A percentile compares a stretch with the other conserved stretches of the same genome.
Conservation (phyloP, 2,329 filamentous ascomycete species). For the Aspergillus eucalypticola region DNA sequence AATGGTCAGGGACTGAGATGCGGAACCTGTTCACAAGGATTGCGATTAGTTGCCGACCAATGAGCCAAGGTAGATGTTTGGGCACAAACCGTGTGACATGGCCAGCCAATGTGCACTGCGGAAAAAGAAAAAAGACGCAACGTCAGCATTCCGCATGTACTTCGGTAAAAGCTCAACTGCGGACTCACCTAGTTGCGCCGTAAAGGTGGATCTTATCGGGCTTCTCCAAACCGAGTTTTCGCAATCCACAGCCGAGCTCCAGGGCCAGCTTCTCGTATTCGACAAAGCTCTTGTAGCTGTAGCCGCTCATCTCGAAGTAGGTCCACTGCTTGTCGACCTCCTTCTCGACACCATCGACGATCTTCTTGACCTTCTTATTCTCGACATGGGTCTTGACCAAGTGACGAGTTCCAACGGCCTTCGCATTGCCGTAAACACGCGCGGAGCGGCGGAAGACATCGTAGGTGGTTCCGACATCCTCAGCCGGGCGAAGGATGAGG, state of each 20-base stretch:
- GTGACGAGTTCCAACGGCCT: conserved; percentile 69
- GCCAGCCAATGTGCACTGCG: conserved; percentile 77
- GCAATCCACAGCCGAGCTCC: conserved; percentile 70
- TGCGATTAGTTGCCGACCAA: background rate
- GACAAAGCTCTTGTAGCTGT: conserved; percentile 73
- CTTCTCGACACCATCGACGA: conserved; percentile 74
- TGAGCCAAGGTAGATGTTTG: background rate
- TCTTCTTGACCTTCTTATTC: conserved; percentile 86
- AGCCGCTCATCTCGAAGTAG: conserved; percentile 80
- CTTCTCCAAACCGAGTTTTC: conserved; percentile 69
- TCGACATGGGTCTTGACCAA: conserved; percentile 78
- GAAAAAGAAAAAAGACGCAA: conserved; percentile 1
- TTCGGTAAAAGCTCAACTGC: background rate
- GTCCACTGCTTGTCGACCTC: conserved; percentile 90
- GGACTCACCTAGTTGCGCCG: conserved; percentile 71
- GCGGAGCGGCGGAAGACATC: conserved; percentile 74
- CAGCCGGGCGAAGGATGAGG: conserved; percentile 65
- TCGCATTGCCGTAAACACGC: conserved; percentile 61
- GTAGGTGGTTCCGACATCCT: conserved; percentile 73
- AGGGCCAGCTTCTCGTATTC: conserved; percentile 73
- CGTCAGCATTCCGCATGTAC: conserved; percentile 14
- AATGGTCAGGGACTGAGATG: conserved; percentile 84
- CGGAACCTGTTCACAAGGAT: conserved; percentile 49
- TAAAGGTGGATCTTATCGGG: conserved; percentile 76
- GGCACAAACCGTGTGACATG: conserved; percentile 66